Base-by-base conservation (phyloP, 768 basidiomycete genomes). In the Pisolithus orientalis region DNA sequence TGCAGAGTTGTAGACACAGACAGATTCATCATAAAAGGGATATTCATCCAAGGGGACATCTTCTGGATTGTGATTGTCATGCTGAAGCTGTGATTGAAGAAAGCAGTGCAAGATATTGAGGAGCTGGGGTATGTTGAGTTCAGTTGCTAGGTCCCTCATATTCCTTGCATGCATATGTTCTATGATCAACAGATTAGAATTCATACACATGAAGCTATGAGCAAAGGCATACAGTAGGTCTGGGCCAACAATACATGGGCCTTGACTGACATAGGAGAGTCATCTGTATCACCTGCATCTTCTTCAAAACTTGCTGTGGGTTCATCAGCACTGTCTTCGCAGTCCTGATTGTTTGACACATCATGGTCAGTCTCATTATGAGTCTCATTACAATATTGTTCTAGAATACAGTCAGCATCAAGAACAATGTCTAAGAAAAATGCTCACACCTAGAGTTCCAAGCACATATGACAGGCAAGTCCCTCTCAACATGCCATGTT, bases 1-100 rank as follows among this genome's bases (percentile, higher is more conserved):
- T 3, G 62, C 61, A 0, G 62, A 69, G 31, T 64, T 58, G 16
- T 57, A 60, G 40, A 42, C 40, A 42, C 24, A 21, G 40, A 42
- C 1, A 4, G 16, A 1, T 9, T 21, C 40, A 25, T 42, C 17
- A 42, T 42, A 42, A 42, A 42, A 16, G 17, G 40, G 40, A 25
- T 21, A 42, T 21, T 42, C 6, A 13, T 42, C 40, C 10, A 24
- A 25, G 25, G 40, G 40, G 17, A 42, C 25, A 42, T 42, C 25
- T 17, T 42, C 40, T 25, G 24, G 40, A 42, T 42, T 16, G 16
- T 25, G 40, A 25, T 17, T 47, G 5, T 61, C n/a, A n/a, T n/a
- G 45, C 50, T 63, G 39, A 0, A 54, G 9, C 27, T 47, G 31
- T 4, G 16, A 42, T 17, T 47, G 46, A 10, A 61, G 51, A 24